Base-by-base conservation (phyloP, 805 yeast genomes). In the Lipomyces mesembrius region DNA sequence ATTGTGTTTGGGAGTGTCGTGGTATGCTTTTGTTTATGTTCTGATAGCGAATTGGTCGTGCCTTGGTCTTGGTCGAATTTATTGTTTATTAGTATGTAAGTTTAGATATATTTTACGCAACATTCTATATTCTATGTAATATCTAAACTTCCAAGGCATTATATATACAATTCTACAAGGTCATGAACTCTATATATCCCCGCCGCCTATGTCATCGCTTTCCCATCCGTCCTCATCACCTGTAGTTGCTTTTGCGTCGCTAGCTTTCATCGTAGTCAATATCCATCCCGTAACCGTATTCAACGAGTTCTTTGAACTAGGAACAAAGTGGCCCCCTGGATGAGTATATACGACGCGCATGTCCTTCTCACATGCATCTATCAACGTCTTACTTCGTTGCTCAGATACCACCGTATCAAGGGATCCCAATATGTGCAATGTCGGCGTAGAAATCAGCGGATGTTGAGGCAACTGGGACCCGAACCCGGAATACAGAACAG, bases 311-410 rank as follows among this genome's bases (percentile, higher is more conserved):
- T 90, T 90, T 60, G 92, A 88, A 78, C 91, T 92, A 35, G 98
- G 99, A 58, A 94, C 97, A 79, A 90, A 92, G 76, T 94, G 99
- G 1, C 98, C 98, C 68, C 99, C 98, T 9, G 98, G 98, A 75
- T 94, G 99, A 70, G 85, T 88, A 66, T 89, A 79, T 14, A 80
- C 74, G 3, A 78, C 81, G 5, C 90, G 79, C 29, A 77, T 75
- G 11, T 76, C 79, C 22, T 78, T 74, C 35, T 77, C 81, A 25
- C 88, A 85, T 51, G 83, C 78, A 20, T 84, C 83, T 65, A 83
- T 86, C 54, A 95, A 80, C 29, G 82, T 82, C 79, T 85, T 80
- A 0, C 93, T 84, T 73, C 97, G 83, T 32, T 85, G 89, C 34
- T 87, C 87, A 8, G 89, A 86, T 6, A 95, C 97, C 34, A 95